Base-by-base conservation (phyloP, 192 early-diverging fungal species). In the Linnemannia elongata region DNA sequence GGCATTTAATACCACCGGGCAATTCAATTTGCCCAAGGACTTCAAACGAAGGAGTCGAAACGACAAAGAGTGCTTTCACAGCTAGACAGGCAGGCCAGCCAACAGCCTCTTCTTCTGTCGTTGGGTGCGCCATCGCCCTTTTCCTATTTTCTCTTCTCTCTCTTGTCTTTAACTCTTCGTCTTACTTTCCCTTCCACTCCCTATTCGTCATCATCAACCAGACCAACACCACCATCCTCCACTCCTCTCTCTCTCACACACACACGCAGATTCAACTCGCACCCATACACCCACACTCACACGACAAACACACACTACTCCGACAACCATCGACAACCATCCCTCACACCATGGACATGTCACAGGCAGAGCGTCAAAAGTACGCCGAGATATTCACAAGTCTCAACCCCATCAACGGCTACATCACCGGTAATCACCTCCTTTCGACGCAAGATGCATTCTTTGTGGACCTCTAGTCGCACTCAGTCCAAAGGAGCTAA, bases 321-420 rank as follows among this genome's bases (percentile, higher is more conserved):
- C 33, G 42, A 52, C 41, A 45, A 74, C 24, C 44, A 68, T 6
- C 47, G 1, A 33, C 71, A 20, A 57, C 7, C 70, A 38, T 57
- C 24, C 39, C 38, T 75, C 24, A 20, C 82, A 82, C 47, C 81
- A 87, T 87, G 85, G 80, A 87, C 89, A 74, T 91, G 75, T 82
- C 89, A 42, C 89, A 74, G 35, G 91, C 88, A 78, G 92, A 93
- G 68, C 74, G 85, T 35, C 81, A 84, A 52, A 91, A 92, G 72
- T 93, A 92, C 78, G 88, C 89, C 24, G 91, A 91, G 77, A 93
- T 93, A 42, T 93, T 93, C 72, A 68, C 88, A 41, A 90, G 88
- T 39, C 87, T 88, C 60, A 88, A 89, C 42, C 91, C 90, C 57
- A 78, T 89, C 18, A 90, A 90, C 68, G 92, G 92, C 60, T 91